These are phyloP conservation scores for Zizania latifolia DNA, from an alignment of 176 grass and related monocot genomes.

Conservation along the genomic window DNA sequence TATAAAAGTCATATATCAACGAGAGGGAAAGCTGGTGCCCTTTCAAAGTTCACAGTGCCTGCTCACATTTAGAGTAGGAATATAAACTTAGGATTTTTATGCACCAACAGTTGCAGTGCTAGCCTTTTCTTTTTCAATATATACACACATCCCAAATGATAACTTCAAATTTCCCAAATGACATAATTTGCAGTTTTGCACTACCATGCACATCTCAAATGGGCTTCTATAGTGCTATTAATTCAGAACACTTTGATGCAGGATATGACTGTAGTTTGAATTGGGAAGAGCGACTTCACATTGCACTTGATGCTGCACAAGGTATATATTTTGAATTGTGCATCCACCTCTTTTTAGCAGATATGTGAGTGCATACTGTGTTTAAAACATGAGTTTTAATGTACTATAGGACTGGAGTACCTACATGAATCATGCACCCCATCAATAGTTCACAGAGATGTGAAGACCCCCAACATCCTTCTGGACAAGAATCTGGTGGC, in stretches of 20 bases:
- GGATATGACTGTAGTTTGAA: neutral
- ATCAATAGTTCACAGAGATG: constrained; percentile 33
- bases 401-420: constrained; percentile 1
- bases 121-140: neutral
- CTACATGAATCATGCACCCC: constrained; percentile 17
- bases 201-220: neutral
- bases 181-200: neutral
- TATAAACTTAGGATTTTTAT: neutral
- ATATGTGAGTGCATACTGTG: neutral
- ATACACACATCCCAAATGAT: neutral
- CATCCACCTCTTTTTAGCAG: neutral
- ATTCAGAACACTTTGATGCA: neutral
- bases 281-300: constrained; percentile 39
- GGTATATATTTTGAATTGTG: neutral
- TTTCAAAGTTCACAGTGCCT: neutral
- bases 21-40: neutral
- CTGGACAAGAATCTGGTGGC: constrained; percentile 18
- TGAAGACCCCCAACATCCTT: constrained; percentile 38
- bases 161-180: neutral
- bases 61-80: neutral
- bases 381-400: accelerated
- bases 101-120: neutral
- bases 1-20: neutral
- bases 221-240: neutral
- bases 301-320: constrained; percentile 41